These are phyloP conservation scores for Aspergillaceae sp. DNA, from an alignment of 2,329 filamentous ascomycete species.

Conservation along the genomic window DNA sequence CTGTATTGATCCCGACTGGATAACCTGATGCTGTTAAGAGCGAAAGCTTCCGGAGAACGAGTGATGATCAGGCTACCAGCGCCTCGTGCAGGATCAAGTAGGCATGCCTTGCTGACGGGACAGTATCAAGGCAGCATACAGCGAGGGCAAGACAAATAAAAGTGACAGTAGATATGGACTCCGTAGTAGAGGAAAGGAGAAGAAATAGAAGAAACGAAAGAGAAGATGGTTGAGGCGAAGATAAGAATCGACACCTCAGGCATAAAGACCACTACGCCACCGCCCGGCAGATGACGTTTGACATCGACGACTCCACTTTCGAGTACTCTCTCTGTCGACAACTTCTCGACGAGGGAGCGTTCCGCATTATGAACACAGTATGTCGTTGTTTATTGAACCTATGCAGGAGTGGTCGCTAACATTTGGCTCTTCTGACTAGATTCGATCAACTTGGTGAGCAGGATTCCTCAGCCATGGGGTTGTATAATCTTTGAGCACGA, in stretches of 20 bases:
- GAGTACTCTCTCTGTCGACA: background rate
- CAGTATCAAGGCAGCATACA: no score
- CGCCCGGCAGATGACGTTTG: background rate
- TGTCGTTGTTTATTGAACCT: constrained; percentile 11
- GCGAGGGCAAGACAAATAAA: no score
- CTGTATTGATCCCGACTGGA: constrained; percentile 4
- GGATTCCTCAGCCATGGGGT: constrained; percentile 1
- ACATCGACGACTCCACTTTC: background rate
- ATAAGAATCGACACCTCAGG: background rate
- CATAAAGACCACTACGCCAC: background rate
- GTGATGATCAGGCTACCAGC: background rate
- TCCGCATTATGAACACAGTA: constrained; percentile 45
- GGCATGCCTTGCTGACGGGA: no score
- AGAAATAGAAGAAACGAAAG: background rate
- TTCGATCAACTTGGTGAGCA: constrained; percentile 51
- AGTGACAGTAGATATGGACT: no score
- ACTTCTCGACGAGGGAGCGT: background rate
- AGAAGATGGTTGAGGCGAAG: background rate
- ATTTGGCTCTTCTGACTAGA: constrained; percentile 28
- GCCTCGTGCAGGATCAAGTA: background rate
- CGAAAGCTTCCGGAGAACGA: no score
- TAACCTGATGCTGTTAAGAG: no score
- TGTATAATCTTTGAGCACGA: background rate
- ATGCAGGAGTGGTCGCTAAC: background rate
- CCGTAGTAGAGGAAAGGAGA: no score